A percentile compares a stretch with the other conserved stretches of the same genome.
phyloP scores from a whole-genome alignment of 495 filamentous ascomycete genomes.

The Penicilliopsis zonata region DNA sequence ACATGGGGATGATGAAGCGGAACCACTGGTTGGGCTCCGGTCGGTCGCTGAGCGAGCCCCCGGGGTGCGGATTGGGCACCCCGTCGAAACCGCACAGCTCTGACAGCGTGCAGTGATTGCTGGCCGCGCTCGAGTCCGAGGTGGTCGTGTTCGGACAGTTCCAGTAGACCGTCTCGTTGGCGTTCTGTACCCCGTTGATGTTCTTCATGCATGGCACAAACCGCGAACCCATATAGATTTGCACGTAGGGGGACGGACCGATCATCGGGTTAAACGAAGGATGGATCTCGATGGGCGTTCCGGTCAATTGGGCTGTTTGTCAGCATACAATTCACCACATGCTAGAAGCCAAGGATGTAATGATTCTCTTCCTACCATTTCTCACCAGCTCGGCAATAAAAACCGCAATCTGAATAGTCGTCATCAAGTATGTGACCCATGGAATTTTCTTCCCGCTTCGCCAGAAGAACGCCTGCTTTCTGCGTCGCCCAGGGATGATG shows the following conservation, averaged over 20 bases:
- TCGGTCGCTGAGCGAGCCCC: conserved; percentile 27
- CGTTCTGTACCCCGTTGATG: conserved; percentile 50
- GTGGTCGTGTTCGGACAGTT: conserved; percentile 69
- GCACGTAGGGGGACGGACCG: conserved; percentile 76
- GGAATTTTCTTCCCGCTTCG: conserved; percentile 55
- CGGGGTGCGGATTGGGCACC: conserved; percentile 44
- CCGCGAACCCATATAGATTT: conserved; percentile 93
- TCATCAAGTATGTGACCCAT: conserved; percentile 74
- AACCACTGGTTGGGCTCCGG: conserved; percentile 84
- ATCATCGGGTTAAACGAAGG: conserved; percentile 94
- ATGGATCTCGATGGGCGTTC: conserved; percentile 69
- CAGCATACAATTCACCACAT: neutral
- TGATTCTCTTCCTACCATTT: conserved; percentile 44
- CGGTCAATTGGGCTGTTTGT: conserved; percentile 23
- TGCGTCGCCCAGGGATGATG: conserved; percentile 7
- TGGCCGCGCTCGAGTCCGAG: conserved; percentile 22
- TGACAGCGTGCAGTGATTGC: conserved; percentile 54
- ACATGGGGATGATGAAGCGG: conserved; percentile 91
- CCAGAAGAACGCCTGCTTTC: conserved; percentile 38
- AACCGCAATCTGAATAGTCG: conserved; percentile 65
- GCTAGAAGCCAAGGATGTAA: neutral
- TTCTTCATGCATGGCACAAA: conserved; percentile 93
- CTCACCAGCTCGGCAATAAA: conserved; percentile 84
- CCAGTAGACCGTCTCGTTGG: conserved; percentile 40
- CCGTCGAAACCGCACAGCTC: conserved; percentile 74